Conservation (phyloP, 2,329 filamentous ascomycete species). For the Exophiala sideris region DNA sequence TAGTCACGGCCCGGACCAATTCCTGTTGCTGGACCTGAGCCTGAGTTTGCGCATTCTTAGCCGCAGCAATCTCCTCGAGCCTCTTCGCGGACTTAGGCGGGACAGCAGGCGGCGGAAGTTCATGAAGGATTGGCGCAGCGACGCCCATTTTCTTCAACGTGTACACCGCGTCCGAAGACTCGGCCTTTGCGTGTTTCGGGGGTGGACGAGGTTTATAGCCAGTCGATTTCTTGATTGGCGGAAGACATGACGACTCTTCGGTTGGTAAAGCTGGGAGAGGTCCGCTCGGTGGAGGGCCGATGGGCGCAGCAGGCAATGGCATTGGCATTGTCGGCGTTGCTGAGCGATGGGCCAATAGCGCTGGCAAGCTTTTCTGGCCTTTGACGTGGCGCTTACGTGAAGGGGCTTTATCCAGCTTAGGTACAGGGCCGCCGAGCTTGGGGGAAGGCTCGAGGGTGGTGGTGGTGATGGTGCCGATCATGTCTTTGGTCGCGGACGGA, state of each 20-base stretch:
- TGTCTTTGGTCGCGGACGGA: not conserved
- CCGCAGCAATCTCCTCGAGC: too few relatives aligned
- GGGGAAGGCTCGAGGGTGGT: constrained; percentile 4
- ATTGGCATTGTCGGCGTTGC: not conserved
- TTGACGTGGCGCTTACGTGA: constrained; percentile 8
- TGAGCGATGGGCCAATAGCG: not conserved
- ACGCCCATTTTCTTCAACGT: not conserved
- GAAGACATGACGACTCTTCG: not conserved
- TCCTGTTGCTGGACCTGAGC: too few relatives aligned
- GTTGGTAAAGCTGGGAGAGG: constrained; percentile 21
- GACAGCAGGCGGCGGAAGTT: not conserved
- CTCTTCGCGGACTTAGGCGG: not conserved
- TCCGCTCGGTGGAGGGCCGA: constrained; percentile 19
- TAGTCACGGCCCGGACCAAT: too few relatives aligned
- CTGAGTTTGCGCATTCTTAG: too few relatives aligned
- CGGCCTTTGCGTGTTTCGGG: not conserved
- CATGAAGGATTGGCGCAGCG: not conserved
- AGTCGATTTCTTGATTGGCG: not conserved
- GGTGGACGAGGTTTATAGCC: not conserved
- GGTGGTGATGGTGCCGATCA: constrained; percentile 7
- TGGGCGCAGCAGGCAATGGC: constrained; percentile 5
- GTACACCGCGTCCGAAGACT: not conserved
- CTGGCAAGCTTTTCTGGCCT: constrained; percentile 21
- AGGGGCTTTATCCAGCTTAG: constrained; percentile 6
- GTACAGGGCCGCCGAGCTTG: not conserved